These are phyloP conservation scores for Herpotrichia juniperi DNA, from an alignment of 2,329 filamentous ascomycete genomes.

Conservation along the genomic window DNA sequence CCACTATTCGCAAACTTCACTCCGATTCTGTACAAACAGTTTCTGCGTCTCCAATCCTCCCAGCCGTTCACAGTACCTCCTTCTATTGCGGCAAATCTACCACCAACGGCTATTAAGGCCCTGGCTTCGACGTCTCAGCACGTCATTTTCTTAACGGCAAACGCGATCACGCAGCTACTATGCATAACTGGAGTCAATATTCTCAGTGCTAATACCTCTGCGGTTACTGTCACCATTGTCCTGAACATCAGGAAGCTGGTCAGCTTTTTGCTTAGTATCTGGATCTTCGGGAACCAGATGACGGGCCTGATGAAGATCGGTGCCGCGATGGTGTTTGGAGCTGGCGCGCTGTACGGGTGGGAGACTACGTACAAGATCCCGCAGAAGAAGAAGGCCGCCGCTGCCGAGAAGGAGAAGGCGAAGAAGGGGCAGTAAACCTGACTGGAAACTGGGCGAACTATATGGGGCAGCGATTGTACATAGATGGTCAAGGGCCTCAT, in stretches of 20 bases:
- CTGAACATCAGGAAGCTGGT: constrained; percentile 94
- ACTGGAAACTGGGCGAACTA: not conserved
- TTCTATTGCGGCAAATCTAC: constrained; percentile 36
- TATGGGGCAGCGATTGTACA: not conserved
- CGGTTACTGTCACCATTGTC: constrained; percentile 94
- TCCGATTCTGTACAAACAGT: constrained; percentile 69
- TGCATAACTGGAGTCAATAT: constrained; percentile 97
- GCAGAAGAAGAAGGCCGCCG: constrained; percentile 42
- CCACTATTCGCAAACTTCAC: constrained; percentile 77
- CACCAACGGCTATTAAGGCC: constrained; percentile 30
- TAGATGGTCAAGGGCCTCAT: no score
- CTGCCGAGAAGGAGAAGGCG: constrained; percentile 23
- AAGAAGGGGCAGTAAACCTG: constrained; percentile 34
- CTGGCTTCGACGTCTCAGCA: constrained; percentile 64
- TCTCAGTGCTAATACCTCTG: constrained; percentile 85
- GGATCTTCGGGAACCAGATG: constrained; percentile 88
- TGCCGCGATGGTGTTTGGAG: constrained; percentile 84
- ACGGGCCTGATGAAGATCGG: constrained; percentile 78
- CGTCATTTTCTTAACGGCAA: constrained; percentile 72
- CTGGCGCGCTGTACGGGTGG: constrained; percentile 88
- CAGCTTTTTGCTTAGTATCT: constrained; percentile 88
- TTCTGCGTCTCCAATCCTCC: constrained; percentile 67
- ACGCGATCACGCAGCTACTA: constrained; percentile 88
- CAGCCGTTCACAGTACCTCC: constrained; percentile 58
- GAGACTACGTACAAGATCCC: constrained; percentile 62